Evolutionary conservation across 352 stramenopile genomes (phyloP).

Genomic region (Blastocystis sp.): DNA sequence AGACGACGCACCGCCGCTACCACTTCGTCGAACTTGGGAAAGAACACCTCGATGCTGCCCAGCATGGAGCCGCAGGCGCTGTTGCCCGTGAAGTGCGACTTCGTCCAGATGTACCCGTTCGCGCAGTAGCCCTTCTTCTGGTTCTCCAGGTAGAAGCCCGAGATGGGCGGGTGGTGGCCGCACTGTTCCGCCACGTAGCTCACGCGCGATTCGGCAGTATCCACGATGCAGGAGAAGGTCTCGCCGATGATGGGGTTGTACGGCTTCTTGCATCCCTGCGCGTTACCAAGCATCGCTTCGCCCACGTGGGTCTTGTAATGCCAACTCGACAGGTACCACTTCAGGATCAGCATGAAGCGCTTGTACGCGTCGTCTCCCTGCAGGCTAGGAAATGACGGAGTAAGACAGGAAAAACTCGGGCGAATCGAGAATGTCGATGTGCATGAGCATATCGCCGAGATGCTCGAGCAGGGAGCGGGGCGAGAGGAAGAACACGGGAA

Average conservation of each 20-base stretch:
- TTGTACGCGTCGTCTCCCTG: constrained; percentile 24
- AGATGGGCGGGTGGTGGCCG: constrained; percentile 44
- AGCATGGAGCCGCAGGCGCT: constrained; percentile 38
- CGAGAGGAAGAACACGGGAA: constrained; percentile 45
- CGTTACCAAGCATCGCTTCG: too few relatives aligned
- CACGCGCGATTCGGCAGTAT: constrained; percentile 8
- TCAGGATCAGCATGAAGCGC: constrained; percentile 54
- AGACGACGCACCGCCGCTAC: neutral
- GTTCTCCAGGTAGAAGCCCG: constrained; percentile 57
- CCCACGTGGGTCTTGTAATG: constrained; percentile 47
- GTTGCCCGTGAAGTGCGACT: constrained; percentile 63
- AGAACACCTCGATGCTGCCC: constrained; percentile 32
- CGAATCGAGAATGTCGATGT: constrained; percentile 43
- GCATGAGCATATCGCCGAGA: constrained; percentile 58
- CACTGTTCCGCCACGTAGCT: constrained; percentile 48
- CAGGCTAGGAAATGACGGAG: neutral
- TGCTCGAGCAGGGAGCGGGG: constrained; percentile 40
- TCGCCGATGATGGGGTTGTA: constrained; percentile 65
- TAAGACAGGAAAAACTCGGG: neutral
- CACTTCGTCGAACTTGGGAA: constrained; percentile 50
- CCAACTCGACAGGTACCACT: constrained; percentile 58
- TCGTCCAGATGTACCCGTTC: constrained; percentile 64
- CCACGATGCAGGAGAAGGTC: constrained; percentile 44
- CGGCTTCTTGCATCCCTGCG: constrained; percentile 30
- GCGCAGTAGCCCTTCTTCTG: constrained; percentile 47